phyloP scores from a whole-genome alignment of 164 flowering plant species.

The Houttuynia cordata region DNA sequence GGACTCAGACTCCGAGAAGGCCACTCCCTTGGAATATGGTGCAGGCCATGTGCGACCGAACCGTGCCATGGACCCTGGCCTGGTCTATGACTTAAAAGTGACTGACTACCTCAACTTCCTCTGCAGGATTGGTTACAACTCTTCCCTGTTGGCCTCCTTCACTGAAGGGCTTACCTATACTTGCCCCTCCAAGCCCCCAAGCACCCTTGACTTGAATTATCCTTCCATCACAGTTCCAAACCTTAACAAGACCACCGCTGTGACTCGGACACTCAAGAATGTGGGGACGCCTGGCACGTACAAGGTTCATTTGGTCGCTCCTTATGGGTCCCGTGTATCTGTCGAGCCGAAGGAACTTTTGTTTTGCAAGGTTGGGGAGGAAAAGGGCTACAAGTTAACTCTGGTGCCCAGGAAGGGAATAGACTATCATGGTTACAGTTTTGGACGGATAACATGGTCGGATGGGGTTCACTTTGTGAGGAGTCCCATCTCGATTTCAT shows the following conservation, averaged over 20 bases:
- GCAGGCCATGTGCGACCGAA: conserved; percentile 61
- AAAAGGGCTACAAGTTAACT: conserved; percentile 18
- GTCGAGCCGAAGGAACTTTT: conserved; percentile 21
- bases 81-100: conserved; percentile 25
- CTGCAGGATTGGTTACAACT: conserved; percentile 28
- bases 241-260: conserved; percentile 3
- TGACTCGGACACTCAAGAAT: conserved; percentile 17
- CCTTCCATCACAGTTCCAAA: conserved; percentile 15
- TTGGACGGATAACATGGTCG: conserved; percentile 23
- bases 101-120: conserved; percentile 19
- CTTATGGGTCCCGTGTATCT: not conserved
- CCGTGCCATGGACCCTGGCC: conserved; percentile 54
- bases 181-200: conserved; percentile 10
- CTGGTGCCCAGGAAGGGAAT: not conserved
- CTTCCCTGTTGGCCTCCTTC: conserved; percentile 10
- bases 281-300: conserved; percentile 17
- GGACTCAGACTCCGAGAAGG: conserved; percentile 9
- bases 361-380: conserved; percentile 22
- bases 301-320: conserved; percentile 6
- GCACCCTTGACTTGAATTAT: conserved; percentile 16
- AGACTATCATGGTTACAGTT: conserved; percentile 3
- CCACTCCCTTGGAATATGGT: conserved; percentile 48
- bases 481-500: conserved; percentile 12
- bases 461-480: conserved; percentile 22
- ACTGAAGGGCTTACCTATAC: not conserved